These are phyloP conservation scores for Ophiostoma tasmaniense DNA, from an alignment of 2,329 filamentous ascomycete genomes.

Conservation along the genomic window DNA sequence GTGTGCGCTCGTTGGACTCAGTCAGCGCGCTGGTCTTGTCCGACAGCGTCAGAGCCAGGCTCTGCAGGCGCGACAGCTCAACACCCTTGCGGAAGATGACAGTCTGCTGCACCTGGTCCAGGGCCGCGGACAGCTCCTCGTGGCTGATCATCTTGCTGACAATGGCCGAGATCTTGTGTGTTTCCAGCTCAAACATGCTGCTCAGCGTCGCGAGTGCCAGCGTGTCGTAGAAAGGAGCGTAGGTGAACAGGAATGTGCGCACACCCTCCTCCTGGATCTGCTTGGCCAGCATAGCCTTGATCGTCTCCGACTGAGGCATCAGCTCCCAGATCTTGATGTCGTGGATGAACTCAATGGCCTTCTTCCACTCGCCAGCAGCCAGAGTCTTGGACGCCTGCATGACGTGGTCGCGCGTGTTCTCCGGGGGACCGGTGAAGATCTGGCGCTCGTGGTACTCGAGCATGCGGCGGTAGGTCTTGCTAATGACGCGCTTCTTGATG, in stretches of 20 bases:
- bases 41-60: slow-evolving; percentile 81
- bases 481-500: slow-evolving; percentile 94
- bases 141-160: slow-evolving; percentile 99
- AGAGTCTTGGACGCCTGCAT: slow-evolving; percentile 98
- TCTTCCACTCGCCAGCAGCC: slow-evolving; percentile 97
- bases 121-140: slow-evolving; percentile 89
- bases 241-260: slow-evolving; percentile 97
- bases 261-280: slow-evolving; percentile 99
- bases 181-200: slow-evolving; percentile 88
- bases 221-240: slow-evolving; percentile 98
- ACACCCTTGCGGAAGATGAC: slow-evolving; percentile 99
- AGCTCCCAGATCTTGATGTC: slow-evolving; percentile 99
- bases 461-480: slow-evolving; percentile 98
- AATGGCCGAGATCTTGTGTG: slow-evolving; percentile 85
- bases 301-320: slow-evolving; percentile 83
- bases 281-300: slow-evolving; percentile 93
- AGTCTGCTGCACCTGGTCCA: slow-evolving; percentile 94
- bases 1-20: slow-evolving; percentile 92
- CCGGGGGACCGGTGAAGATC: slow-evolving; percentile 95
- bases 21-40: slow-evolving; percentile 96
- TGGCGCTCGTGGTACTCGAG: slow-evolving; percentile 99
- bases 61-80: slow-evolving; percentile 92
- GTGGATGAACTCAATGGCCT: slow-evolving; percentile 85
- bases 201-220: slow-evolving; percentile 78
- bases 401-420: slow-evolving; percentile 98